Evolutionary conservation across 1,284 basidiomycete species (phyloP), one percentile per base, ranked within the genome.

Genomic region (Sphaerobolus stellatus): DNA sequence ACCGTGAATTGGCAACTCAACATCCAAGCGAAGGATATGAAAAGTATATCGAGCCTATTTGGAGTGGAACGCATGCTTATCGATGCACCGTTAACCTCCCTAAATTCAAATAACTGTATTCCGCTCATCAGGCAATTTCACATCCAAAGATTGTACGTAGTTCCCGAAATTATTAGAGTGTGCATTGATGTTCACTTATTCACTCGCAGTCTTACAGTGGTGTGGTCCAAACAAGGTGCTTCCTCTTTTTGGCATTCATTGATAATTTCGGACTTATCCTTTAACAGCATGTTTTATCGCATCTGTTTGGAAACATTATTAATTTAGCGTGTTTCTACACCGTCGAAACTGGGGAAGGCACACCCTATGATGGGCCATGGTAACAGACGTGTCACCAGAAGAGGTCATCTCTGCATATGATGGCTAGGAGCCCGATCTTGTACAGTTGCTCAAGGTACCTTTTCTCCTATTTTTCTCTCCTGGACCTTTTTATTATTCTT

Each of bases 141-240:
- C 41, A 16, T 27, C 52, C 49, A 14, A 48, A 57, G 47, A 52
- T 58, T n/a, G 58, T 60, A 44, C 24, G 60, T 38, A 22, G 24
- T n/a, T n/a, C n/a, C n/a, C n/a, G n/a, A n/a, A 16, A 28, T 25
- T n/a, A 13, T 48, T 24, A 25, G 6, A 41, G 11, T 36, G 33
- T 11, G 11, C 33, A 36, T 11, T 36, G 13, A 11, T 18, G 11
- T 11, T 11, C 14, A 38, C n/a, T 7, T 28, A 33, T 16, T 18
- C 33, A 5, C 14, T 33, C 18, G 34, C n/a, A 2, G 28, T 50
- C 7, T 49, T 8, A 18, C 46, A 78, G 76, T 78, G 76, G 59
- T 74, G 69, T 41, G 77, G 76, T 5, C 75, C 75, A 62, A 65
- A 69, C 51, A 76, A 72, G 64, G 76, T 75, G 52, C 25, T 56